Evolutionary conservation across 495 filamentous ascomycete species (phyloP), one percentile per base, ranked within the genome.

Genomic region (Xylaria curta): DNA sequence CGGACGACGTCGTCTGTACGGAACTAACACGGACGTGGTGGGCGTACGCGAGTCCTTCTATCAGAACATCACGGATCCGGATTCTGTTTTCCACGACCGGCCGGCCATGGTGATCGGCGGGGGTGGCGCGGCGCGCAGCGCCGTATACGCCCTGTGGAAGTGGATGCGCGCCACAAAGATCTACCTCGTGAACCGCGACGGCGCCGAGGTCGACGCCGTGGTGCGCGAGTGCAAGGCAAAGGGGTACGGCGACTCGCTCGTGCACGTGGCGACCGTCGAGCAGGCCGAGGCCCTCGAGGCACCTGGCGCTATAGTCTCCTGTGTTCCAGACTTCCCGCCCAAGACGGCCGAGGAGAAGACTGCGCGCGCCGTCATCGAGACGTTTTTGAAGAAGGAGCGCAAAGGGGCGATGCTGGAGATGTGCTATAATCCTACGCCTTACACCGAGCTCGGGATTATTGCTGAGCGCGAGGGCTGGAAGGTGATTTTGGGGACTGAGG

Each of bases 1-100:
- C 2, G 77, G 78, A 42, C 83, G 84, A 49, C 78, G 80, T 1
- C 80, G 80, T 44, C 72, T 82, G 40, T 87, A 88, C 73, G 92
- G 91, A 31, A 91, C 91, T 51, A 93, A 94, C 83, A 93, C 92
- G 26, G 91, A 94, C 79, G 91, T 89, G 66, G 87, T 91, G 72
- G 92, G 91, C 21, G 88, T 93, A 69, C 87, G 90, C 33, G 89
- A 93, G 73, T 88, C 90, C 4, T 89, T 93, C 73, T 79, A 86
- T 47, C 86, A 90, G 75, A 92, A 92, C 77, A 78, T 88, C 9
- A 31, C 73, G 38, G 68, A 77, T 47, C 69, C 71, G 4, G 72
- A 72, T 2, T 33, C 44, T 17, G 73, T 84, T 26, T 90, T 88
- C 78, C 83, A 84, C 67, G 82, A 82, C 71, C 82, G 85, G 59